These are phyloP conservation scores for Rhodomyrtus tomentosa DNA, from an alignment of 345 rosid species.

Conservation along the genomic window DNA sequence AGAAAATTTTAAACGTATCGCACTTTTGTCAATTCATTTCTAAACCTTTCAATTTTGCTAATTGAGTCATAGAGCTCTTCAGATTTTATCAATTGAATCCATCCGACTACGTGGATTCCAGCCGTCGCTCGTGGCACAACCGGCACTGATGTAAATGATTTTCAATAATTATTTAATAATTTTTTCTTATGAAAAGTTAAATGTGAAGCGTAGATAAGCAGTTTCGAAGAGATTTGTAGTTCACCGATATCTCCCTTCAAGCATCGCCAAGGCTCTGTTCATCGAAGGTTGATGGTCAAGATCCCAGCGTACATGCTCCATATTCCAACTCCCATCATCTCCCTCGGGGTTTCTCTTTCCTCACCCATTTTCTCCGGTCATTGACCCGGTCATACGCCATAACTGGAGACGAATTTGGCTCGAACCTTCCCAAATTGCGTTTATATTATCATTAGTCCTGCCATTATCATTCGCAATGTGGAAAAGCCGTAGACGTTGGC, in stretches of 20 bases:
- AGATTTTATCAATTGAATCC: too few relatives aligned
- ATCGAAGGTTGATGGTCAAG: not conserved
- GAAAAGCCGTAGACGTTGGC: not conserved
- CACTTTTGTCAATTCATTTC: too few relatives aligned
- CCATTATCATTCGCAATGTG: not conserved
- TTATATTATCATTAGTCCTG: not conserved
- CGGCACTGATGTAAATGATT: too few relatives aligned
- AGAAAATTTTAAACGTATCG: too few relatives aligned
- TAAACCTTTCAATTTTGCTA: too few relatives aligned
- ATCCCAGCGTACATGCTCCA: not conserved
- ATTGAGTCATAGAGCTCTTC: too few relatives aligned
- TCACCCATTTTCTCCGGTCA: not conserved
- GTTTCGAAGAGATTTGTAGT: not conserved
- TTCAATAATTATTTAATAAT: too few relatives aligned
- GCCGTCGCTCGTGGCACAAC: too few relatives aligned
- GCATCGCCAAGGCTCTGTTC: not conserved
- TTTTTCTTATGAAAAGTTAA: too few relatives aligned
- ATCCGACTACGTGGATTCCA: too few relatives aligned
- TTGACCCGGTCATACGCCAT: rapidly evolving
- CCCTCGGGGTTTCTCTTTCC: not conserved
- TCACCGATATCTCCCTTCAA: not conserved
- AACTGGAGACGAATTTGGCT: not conserved
- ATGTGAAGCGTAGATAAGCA: not conserved
- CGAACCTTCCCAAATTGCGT: not conserved
- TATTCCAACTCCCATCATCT: not conserved